Evolutionary conservation across 1,139 yeast species (phyloP), one percentile per base, ranked within the genome.

Genomic region (Kodamaea alishanica): DNA sequence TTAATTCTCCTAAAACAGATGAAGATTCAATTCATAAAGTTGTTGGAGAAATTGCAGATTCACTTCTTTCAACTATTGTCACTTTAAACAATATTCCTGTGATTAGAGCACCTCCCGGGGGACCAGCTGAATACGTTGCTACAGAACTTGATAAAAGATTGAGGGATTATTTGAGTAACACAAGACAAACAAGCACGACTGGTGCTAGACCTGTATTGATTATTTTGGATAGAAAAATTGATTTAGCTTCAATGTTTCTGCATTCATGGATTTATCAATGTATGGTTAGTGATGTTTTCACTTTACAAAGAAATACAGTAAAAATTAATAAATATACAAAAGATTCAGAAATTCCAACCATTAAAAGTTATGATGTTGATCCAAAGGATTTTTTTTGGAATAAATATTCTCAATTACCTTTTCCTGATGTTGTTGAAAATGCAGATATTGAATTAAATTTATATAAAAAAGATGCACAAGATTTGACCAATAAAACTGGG

Each of bases 201-300:
- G 32, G 29, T 11, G 82, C 78, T 44, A 71, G 96, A 45, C 79
- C 87, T 4, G 97, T 92, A 10, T 70, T 92, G 52, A 73, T 94
- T 28, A 65, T 92, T 38, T 66, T 90, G 42, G 99, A 92, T 61
- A 77, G 99, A 58, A 87, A 85, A 54, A 74, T 92, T 44, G 97
- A 94, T 61, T 70, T 94, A 46, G 83, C 92, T 2, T 84, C 96
- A 24, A 90, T 92, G 97, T 82, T 94, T 59, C 79, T 94, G 1
- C 99, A 92, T 61, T 88, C 97, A 6, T 90, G 98, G 97, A 89
- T 95, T 38, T 92, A 92, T 59, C 96, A 92, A 65, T 89, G 97
- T 54, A 82, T 92, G 78, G 95, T 92, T 10, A 85, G 90, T 54
- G 99, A 92, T 59, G 95, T 89, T 8, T 87, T 94, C 60, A 77